Evolutionary conservation across 2,329 filamentous ascomycete species (phyloP).

Genomic region (Alternaria sp.): DNA sequence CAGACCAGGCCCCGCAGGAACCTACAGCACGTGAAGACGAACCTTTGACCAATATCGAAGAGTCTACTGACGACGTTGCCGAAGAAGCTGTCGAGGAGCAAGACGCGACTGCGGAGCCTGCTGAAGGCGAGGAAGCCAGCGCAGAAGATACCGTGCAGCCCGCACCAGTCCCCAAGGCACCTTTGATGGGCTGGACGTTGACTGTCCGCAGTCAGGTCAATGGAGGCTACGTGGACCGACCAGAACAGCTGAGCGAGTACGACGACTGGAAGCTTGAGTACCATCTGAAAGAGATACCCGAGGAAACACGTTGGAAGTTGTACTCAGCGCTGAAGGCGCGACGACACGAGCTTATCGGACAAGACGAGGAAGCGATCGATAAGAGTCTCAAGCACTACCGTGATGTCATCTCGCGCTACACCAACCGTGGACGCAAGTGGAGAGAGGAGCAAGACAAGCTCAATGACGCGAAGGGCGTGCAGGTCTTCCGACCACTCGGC

Average conservation of each 20-base stretch:
- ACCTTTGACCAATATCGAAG: not conserved
- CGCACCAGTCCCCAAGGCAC: slow-evolving; percentile 15
- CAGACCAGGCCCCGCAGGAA: slow-evolving; percentile 29
- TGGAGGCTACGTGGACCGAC: slow-evolving; percentile 66
- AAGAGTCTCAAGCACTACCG: slow-evolving; percentile 53
- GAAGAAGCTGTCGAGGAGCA: not conserved
- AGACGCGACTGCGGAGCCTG: not conserved
- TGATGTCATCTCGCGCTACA: slow-evolving; percentile 54
- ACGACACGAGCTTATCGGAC: slow-evolving; percentile 53
- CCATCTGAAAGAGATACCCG: slow-evolving; percentile 65
- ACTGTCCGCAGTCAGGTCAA: slow-evolving; percentile 76
- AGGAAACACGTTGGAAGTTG: slow-evolving; percentile 18
- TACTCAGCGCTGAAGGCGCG: slow-evolving; percentile 58
- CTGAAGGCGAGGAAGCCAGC: not conserved
- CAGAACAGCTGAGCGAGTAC: slow-evolving; percentile 52
- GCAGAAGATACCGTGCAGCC: not conserved
- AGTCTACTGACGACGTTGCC: not conserved
- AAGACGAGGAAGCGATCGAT: slow-evolving; percentile 52
- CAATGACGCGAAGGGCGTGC: slow-evolving; percentile 54
- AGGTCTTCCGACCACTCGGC: slow-evolving; percentile 42
- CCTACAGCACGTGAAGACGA: not conserved
- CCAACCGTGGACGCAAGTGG: slow-evolving; percentile 63
- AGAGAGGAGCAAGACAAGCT: slow-evolving; percentile 62
- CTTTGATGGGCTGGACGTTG: slow-evolving; percentile 72
- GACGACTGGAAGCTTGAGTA: slow-evolving; percentile 80